A percentile compares a stretch with the other conserved stretches of the same genome.
Evolutionary conservation across 192 early-diverging fungal species (phyloP).

Genomic region (Entomortierella beljakovae): DNA sequence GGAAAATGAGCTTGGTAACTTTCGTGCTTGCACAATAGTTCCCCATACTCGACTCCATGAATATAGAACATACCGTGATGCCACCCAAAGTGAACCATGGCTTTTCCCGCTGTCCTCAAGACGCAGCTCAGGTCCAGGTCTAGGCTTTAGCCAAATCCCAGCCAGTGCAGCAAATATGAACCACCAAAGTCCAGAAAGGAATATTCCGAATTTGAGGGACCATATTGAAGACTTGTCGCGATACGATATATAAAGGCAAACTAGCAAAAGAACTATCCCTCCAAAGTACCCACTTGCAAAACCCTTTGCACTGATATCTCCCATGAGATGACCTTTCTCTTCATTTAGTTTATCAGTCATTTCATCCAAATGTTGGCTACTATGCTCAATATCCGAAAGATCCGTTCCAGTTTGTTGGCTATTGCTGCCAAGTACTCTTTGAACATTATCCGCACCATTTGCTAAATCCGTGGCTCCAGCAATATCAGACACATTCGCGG

Average conservation of each 20-base stretch:
- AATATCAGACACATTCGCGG: background rate
- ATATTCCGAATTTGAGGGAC: conserved; percentile 58
- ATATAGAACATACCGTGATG: conserved; percentile 44
- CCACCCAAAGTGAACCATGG: conserved; percentile 32
- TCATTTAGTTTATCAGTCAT: conserved; percentile 29
- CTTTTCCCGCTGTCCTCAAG: conserved; percentile 27
- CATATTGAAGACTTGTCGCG: conserved; percentile 36
- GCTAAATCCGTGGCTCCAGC: background rate
- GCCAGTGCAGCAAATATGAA: conserved; percentile 57
- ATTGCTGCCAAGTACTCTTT: background rate
- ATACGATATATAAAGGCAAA: conserved; percentile 57
- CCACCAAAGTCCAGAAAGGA: conserved; percentile 68
- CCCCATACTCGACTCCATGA: conserved; percentile 55
- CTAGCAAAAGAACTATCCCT: conserved; percentile 56
- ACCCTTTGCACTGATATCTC: conserved; percentile 58
- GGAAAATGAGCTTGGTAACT: conserved; percentile 63
- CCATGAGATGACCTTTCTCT: conserved; percentile 49
- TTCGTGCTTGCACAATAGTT: conserved; percentile 56
- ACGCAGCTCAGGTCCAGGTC: conserved; percentile 61
- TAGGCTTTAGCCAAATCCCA: conserved; percentile 48
- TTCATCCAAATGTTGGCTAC: conserved; percentile 1
- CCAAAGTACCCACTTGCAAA: conserved; percentile 60
- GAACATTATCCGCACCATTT: background rate
- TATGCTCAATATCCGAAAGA: background rate
- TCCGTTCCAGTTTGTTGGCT: background rate